Percentiles rank a stretch among this genome's conserved stretches.
These are phyloP conservation scores for Botryosphaeria dothidea DNA, from an alignment of 2,329 filamentous ascomycete species.

Conservation along the genomic window DNA sequence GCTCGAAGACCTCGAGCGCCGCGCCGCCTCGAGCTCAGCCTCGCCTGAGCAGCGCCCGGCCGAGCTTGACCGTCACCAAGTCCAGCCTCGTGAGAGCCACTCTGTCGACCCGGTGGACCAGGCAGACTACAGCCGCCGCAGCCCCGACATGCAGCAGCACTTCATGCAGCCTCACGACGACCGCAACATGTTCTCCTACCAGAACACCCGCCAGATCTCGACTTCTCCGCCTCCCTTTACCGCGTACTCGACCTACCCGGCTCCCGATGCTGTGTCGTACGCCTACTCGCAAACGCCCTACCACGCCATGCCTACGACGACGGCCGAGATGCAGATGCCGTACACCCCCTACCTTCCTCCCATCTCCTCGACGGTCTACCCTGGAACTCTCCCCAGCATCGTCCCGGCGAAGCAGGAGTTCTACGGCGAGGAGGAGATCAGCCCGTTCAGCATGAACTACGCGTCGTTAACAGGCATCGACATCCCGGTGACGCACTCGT, in stretches of 20 bases:
- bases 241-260: slow-evolving; percentile 64
- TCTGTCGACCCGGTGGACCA: slow-evolving; percentile 32
- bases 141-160: slow-evolving; percentile 56
- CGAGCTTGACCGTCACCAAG: slow-evolving; percentile 48
- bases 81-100: slow-evolving; percentile 38
- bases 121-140: slow-evolving; percentile 31
- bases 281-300: slow-evolving; percentile 52
- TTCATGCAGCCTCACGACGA: slow-evolving; percentile 65
- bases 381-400: slow-evolving; percentile 64
- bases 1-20: slow-evolving; percentile 79
- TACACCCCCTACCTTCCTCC: slow-evolving; percentile 59
- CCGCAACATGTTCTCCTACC: slow-evolving; percentile 63
- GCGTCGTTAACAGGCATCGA: slow-evolving; percentile 66
- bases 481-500: slow-evolving; percentile 60
- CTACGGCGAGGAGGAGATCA: slow-evolving; percentile 61
- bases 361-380: slow-evolving; percentile 41
- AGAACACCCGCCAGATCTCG: slow-evolving; percentile 68
- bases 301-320: slow-evolving; percentile 39
- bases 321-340: slow-evolving; percentile 38
- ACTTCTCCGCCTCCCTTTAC: slow-evolving; percentile 70
- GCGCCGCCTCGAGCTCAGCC: slow-evolving; percentile 65
- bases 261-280: slow-evolving; percentile 65
- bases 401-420: slow-evolving; percentile 67
- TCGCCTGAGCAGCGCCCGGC: slow-evolving; percentile 60
- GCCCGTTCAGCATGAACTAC: slow-evolving; percentile 69